Conservation (phyloP, 2,329 filamentous ascomycete species). For the Balansia obtecta region DNA sequence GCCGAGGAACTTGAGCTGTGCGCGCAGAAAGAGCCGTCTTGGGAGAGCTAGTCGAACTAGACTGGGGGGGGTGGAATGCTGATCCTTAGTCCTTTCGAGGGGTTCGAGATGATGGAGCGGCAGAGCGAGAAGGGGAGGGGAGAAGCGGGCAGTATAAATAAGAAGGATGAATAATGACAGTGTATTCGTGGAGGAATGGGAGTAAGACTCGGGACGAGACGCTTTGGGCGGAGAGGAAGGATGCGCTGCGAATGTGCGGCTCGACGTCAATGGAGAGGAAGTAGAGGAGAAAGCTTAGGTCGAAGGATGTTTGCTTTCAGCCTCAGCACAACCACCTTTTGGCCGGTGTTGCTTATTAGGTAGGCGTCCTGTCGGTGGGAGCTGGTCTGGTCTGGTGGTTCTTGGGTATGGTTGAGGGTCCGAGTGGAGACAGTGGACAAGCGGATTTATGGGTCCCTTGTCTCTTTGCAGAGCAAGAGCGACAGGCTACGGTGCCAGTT, state of each 20-base stretch:
- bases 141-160: neutral
- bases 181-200: neutral
- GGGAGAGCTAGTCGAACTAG: neutral
- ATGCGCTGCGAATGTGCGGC: constrained; percentile 2
- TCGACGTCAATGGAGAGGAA: constrained; percentile 4
- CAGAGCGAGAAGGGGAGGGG: neutral
- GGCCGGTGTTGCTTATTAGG: constrained; percentile 1
- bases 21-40: neutral
- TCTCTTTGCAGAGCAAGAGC: neutral
- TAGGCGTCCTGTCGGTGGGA: constrained; percentile 2
- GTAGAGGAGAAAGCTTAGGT: constrained; percentile 2
- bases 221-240: neutral
- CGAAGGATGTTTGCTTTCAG: constrained; percentile 7
- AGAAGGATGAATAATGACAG: neutral
- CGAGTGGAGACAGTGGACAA: constrained; percentile 5
- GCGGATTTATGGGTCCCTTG: constrained; percentile 1
- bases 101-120: neutral
- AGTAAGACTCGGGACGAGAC: constrained; percentile 1
- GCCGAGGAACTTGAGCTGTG: constrained; percentile 8
- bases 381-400: neutral
- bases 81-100: neutral
- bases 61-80: neutral
- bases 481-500: neutral
- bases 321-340: constrained; percentile 2
- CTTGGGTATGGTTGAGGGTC: constrained; percentile 2